These are phyloP conservation scores for Penicillium tannophilum DNA, from an alignment of 495 filamentous ascomycete species.

Conservation along the genomic window DNA sequence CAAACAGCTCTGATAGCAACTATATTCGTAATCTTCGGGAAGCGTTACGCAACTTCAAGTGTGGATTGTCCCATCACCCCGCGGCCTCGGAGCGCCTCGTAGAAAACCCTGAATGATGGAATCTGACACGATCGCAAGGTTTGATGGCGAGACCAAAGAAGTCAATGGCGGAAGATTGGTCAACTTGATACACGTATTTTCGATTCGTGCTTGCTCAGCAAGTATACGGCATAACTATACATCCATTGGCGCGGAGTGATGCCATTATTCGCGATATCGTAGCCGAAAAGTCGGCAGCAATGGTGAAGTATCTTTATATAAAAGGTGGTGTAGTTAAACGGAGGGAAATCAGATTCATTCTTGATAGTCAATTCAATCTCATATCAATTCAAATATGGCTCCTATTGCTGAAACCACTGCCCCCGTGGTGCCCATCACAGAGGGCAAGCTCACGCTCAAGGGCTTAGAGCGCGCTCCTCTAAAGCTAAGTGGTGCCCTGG, in stretches of 20 bases:
- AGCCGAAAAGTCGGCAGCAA: constrained; percentile 21
- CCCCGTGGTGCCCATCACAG: constrained; percentile 21
- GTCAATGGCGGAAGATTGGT: not conserved
- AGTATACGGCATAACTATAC: not conserved
- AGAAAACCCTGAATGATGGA: constrained; percentile 6
- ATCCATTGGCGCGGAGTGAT: not conserved
- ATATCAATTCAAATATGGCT: constrained; percentile 23
- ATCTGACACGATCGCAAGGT: constrained; percentile 14
- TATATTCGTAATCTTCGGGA: not conserved
- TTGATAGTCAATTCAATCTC: not conserved
- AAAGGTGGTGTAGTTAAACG: not conserved
- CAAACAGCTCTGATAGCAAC: not conserved
- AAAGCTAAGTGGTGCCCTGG: constrained; percentile 53
- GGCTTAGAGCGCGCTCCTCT: constrained; percentile 42
- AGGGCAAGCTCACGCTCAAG: constrained; percentile 20
- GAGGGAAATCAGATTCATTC: not conserved
- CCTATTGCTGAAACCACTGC: constrained; percentile 22
- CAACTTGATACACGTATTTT: not conserved
- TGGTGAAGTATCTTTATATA: constrained; percentile 1
- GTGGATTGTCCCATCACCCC: not conserved
- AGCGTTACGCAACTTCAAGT: not conserved
- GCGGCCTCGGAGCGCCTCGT: not conserved
- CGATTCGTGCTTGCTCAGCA: constrained; percentile 3
- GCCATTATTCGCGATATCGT: constrained; percentile 3
- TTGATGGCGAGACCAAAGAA: not conserved